Evolutionary conservation across 176 grass and related monocot genomes (phyloP).

Genomic region (Carex kokanica): DNA sequence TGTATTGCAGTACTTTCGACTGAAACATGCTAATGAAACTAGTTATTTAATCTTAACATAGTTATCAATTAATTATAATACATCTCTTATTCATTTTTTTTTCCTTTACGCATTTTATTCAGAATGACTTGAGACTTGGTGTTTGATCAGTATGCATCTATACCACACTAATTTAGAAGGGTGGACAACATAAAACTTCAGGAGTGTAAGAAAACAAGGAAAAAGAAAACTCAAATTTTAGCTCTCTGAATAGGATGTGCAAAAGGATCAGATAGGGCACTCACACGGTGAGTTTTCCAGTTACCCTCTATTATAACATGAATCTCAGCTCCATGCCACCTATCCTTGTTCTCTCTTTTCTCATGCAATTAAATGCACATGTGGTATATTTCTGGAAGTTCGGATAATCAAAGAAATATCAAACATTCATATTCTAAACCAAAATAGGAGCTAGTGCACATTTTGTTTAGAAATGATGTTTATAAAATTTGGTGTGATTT

Average conservation of each 20-base stretch:
- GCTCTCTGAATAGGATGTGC: not conserved
- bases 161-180: not conserved
- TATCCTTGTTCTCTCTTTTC: conserved; percentile 72
- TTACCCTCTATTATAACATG: conserved; percentile 98
- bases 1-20: too few relatives aligned
- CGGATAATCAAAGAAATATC: conserved; percentile 23
- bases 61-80: too few relatives aligned
- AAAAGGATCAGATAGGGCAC: conserved; percentile 22
- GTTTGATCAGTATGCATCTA: conserved; percentile 17
- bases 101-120: too few relatives aligned
- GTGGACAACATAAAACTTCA: not conserved
- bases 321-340: conserved; percentile 93
- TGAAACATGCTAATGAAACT: too few relatives aligned
- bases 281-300: conserved; percentile 90
- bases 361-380: conserved; percentile 97
- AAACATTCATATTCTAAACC: conserved; percentile 1
- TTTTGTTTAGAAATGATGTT: not conserved
- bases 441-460: not conserved
- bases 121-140: too few relatives aligned
- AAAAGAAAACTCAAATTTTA: not conserved
- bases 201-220: not conserved
- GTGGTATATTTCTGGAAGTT: conserved; percentile 82
- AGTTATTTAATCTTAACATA: too few relatives aligned
- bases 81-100: too few relatives aligned
- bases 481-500: not conserved